Base-by-base conservation (phyloP, 768 basidiomycete genomes). In the Pisolithus orientalis region DNA sequence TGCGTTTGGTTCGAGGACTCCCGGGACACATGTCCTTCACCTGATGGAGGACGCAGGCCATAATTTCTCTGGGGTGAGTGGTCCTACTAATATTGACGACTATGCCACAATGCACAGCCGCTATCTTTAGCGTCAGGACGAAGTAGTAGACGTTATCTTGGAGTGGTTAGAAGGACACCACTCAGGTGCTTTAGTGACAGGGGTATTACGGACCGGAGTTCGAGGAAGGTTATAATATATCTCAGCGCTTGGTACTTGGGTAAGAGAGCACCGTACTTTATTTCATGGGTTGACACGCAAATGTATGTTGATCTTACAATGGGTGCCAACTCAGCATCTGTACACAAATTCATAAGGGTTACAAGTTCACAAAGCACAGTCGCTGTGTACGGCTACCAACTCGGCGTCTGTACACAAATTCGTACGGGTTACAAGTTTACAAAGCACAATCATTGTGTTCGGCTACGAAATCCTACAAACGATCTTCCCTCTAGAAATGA, bases 31-130 rank as follows among this genome's bases (percentile, higher is more conserved):
- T 62, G 83, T 73, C 16, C 70, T 91, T 25, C 77, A 84, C 61
- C 70, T 85, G 25, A 69, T 89, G 38, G 90, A 91, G 64, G 78
- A 76, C 42, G 86, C 84, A 7, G 87, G 90, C 69, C 90, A 91
- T 62, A 91, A 90, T 66, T 86, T 84, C 59, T 81, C 80, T 24
- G 81, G 83, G 24, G 78, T 79, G 53, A 40, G 74, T 52, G 25
- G 14, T 6, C 31, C 25, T 27, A 48, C 38, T 24, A 13, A 25
- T n/a, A 44, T 56, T 28, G 16, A 24, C 8, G 28, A 27, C 44
- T 14, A 25, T 28, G n/a, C 48, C 16, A 37, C 50, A 32, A 47
- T 29, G 50, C 32, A 58, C n/a, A 57, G 29, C 47, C 5, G 17
- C 34, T 29, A 17, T 38, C 29, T 42, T 10, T 55, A 79, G 79